Evolutionary conservation across 176 grass and related monocot genomes (phyloP).

Genomic region (Hyparrhenia diplandra): DNA sequence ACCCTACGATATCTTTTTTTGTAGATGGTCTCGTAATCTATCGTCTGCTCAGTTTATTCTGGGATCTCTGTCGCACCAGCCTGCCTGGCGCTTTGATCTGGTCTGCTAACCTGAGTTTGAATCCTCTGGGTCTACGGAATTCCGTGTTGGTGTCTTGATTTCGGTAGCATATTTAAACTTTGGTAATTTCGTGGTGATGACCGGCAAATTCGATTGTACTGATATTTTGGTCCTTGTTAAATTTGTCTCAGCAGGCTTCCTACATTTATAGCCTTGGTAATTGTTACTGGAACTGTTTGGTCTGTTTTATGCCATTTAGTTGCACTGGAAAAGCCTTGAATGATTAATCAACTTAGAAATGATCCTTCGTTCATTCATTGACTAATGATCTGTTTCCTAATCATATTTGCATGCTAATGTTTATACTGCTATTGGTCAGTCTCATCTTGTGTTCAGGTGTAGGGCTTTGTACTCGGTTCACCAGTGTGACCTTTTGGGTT

Average conservation of each 20-base stretch:
- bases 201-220: not conserved
- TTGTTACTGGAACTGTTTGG: conserved; percentile 3
- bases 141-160: not conserved
- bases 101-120: not conserved
- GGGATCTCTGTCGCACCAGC: conserved; percentile 16
- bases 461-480: not conserved
- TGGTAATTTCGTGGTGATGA: not conserved
- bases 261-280: not conserved
- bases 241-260: conserved; percentile 4
- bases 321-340: not conserved
- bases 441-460: not conserved
- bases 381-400: not conserved
- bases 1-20: conserved; percentile 98
- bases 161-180: too few species aligned
- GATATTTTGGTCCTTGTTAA: not conserved
- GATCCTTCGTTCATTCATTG: not conserved
- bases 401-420: not conserved
- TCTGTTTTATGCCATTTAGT: not conserved
- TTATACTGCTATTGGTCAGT: not conserved
- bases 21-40: not conserved
- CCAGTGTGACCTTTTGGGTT: not conserved
- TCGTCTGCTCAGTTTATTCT: not conserved
- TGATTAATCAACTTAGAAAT: not conserved
- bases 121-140: not conserved
- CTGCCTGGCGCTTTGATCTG: conserved; percentile 5